Conservation (phyloP, 2,329 filamentous ascomycete species). For the Chrysoporthe cubensis region DNA sequence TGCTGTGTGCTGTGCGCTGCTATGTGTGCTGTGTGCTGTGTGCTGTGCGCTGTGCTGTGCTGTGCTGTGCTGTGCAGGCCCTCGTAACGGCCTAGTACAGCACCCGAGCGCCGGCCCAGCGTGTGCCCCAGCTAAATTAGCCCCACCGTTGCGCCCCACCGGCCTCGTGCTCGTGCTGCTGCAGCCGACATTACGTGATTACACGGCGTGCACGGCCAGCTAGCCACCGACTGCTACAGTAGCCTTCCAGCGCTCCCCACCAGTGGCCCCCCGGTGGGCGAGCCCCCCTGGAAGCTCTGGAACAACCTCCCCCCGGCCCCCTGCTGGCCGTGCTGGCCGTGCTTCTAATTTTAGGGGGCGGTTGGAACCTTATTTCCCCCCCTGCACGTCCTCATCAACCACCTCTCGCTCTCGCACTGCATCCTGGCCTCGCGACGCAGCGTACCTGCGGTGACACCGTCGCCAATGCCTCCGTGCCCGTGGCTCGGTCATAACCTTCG, state of each 20-base stretch:
- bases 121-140: background rate
- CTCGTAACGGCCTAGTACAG: no score
- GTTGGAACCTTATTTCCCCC: slow-evolving; percentile 4
- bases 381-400: background rate
- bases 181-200: slow-evolving; percentile 15
- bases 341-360: slow-evolving; percentile 4
- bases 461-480: no score
- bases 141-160: slow-evolving; percentile 1
- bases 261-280: no score
- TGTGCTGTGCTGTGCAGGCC: background rate
- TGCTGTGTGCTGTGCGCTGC: no score
- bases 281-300: no score
- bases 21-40: no score
- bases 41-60: background rate
- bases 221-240: no score
- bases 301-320: background rate
- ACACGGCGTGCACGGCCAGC: background rate
- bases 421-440: no score
- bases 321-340: no score
- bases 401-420: background rate
- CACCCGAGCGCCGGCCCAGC: background rate
- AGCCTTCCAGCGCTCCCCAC: background rate
- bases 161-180: background rate
- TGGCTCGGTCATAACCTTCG: no score
- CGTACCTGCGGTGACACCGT: no score